Evolutionary conservation across 805 yeast species (phyloP).

Genomic region (Komagataella ulmi): DNA sequence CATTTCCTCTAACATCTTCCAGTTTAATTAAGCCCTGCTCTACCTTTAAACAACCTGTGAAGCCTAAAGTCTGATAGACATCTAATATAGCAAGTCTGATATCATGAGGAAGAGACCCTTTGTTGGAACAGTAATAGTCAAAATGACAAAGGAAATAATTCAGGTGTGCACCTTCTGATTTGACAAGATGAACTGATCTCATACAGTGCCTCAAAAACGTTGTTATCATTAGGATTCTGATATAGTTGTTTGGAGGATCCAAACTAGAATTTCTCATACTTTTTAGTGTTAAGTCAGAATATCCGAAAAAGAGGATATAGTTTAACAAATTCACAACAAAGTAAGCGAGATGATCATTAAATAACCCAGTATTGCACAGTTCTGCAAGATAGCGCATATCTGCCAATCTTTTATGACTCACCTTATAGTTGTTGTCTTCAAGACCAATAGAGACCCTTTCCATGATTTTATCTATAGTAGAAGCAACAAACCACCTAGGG

Average conservation of each 20-base stretch:
- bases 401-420: conserved; percentile 48
- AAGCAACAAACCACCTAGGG: conserved; percentile 26
- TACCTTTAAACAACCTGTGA: not conserved
- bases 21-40: not conserved
- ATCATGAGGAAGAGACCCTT: conserved; percentile 17
- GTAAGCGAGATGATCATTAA: conserved; percentile 30
- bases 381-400: conserved; percentile 48
- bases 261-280: conserved; percentile 5
- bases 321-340: conserved; percentile 39
- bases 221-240: conserved; percentile 48
- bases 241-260: conserved; percentile 62
- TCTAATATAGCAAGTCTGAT: not conserved
- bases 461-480: conserved; percentile 42
- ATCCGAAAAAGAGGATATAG: conserved; percentile 51
- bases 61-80: not conserved
- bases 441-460: conserved; percentile 57
- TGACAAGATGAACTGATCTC: conserved; percentile 3
- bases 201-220: conserved; percentile 22
- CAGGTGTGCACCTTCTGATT: conserved; percentile 13
- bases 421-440: conserved; percentile 47
- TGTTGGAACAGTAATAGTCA: conserved; percentile 59
- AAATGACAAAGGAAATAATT: conserved; percentile 39
- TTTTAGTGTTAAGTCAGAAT: conserved; percentile 21
- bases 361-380: conserved; percentile 31
- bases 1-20: not conserved